Evolutionary conservation across 2,329 filamentous ascomycete genomes (phyloP).

Genomic region (Eurotiales sp.): DNA sequence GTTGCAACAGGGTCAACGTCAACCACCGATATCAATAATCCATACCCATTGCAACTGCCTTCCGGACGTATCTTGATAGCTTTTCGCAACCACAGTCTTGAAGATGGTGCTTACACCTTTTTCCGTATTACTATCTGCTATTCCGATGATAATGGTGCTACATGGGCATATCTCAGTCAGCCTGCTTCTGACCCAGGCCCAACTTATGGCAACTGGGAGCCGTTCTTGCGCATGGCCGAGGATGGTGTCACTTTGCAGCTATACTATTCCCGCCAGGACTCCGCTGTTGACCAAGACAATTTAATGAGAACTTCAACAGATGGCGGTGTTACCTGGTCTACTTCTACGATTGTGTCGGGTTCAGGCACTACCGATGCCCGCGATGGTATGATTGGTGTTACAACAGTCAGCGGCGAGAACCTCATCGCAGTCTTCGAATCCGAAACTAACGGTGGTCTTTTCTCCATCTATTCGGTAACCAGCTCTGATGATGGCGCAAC

Average conservation of each 20-base stretch:
- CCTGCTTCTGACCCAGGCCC: neutral
- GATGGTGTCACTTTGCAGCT: slow-evolving; percentile 1
- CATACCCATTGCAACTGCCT: neutral
- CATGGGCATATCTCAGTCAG: slow-evolving; percentile 2
- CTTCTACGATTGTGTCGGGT: neutral
- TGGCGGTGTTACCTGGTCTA: slow-evolving; percentile 1
- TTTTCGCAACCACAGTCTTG: slow-evolving; percentile 4
- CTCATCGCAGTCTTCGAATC: slow-evolving; percentile 6
- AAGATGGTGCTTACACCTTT: neutral
- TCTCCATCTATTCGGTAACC: slow-evolving; percentile 3
- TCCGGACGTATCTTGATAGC: neutral
- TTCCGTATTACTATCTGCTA: slow-evolving; percentile 8
- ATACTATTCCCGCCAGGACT: slow-evolving; percentile 2
- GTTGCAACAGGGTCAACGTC: neutral
- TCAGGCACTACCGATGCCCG: neutral
- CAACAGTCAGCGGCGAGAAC: neutral
- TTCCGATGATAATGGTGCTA: slow-evolving; percentile 2
- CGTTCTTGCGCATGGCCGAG: slow-evolving; percentile 6
- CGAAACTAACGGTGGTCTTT: neutral
- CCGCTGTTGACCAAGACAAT: neutral
- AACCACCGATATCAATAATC: neutral
- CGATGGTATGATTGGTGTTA: slow-evolving; percentile 7
- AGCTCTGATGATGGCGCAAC: slow-evolving; percentile 4
- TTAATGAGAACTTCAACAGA: slow-evolving; percentile 3
- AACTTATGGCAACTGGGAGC: slow-evolving; percentile 7